A percentile compares a stretch with the other conserved stretches of the same genome.
phyloP scores from a whole-genome alignment of 2,329 filamentous ascomycete species.

The Sporothrix sp. region DNA sequence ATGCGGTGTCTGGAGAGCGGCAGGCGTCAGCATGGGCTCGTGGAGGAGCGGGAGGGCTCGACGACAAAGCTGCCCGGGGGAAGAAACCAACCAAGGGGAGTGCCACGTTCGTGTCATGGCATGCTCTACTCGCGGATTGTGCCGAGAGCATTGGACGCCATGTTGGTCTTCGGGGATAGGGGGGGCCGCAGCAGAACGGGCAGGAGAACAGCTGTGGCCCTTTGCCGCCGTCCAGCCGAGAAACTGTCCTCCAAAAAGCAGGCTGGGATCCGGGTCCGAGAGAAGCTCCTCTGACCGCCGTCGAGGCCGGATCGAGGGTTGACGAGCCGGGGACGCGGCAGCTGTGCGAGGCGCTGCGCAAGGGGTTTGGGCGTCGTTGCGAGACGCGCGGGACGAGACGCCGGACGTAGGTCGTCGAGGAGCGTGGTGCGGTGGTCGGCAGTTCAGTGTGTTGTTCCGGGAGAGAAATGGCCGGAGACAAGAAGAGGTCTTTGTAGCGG shows the following conservation, averaged over 20 bases:
- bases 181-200: not conserved
- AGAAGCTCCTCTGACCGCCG: too few relatives aligned
- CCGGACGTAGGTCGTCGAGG: not conserved
- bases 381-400: not conserved
- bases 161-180: slow-evolving; percentile 5
- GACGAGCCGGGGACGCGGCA: too few relatives aligned
- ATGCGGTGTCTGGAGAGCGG: not conserved
- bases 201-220: too few relatives aligned
- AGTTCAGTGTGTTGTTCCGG: not conserved
- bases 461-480: not conserved
- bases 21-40: too few relatives aligned
- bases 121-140: slow-evolving; percentile 10
- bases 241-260: too few relatives aligned
- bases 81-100: not conserved
- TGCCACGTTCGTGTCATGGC: slow-evolving; percentile 9
- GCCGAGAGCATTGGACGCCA: slow-evolving; percentile 7
- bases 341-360: too few relatives aligned
- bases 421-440: not conserved
- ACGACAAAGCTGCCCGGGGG: not conserved
- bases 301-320: too few relatives aligned
- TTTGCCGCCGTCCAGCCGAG: too few relatives aligned
- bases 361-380: not conserved
- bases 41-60: too few relatives aligned
- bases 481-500: not conserved
- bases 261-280: too few relatives aligned